These are phyloP conservation scores for Diaporthe ilicicola DNA, from an alignment of 2,329 filamentous ascomycete genomes.

Conservation along the genomic window DNA sequence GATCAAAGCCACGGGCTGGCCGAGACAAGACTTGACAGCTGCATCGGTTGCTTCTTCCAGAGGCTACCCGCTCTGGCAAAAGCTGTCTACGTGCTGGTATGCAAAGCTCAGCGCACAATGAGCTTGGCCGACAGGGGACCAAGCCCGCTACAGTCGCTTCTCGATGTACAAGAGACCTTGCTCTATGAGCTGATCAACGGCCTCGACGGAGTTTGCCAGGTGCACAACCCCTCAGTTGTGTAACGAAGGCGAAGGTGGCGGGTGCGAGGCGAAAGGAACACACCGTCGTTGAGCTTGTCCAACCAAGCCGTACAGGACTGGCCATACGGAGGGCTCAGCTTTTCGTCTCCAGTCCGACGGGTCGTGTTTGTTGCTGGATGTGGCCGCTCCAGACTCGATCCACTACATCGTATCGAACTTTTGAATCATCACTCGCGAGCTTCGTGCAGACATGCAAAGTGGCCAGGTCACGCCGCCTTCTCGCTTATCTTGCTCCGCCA, in stretches of 20 bases:
- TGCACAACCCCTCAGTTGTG: conserved; percentile 32
- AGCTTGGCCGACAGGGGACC: conserved; percentile 24
- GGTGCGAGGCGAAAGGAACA: conserved; percentile 1
- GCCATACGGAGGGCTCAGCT: neutral
- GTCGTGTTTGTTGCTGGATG: neutral
- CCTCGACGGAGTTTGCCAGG: conserved; percentile 21
- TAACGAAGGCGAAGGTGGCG: conserved; percentile 13
- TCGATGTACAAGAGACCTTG: conserved; percentile 23
- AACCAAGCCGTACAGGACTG: neutral
- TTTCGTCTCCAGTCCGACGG: conserved; percentile 30
- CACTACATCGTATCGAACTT: neutral
- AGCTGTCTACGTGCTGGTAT: conserved; percentile 3
- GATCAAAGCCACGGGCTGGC: neutral
- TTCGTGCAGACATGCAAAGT: conserved; percentile 9
- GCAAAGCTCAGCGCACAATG: conserved; percentile 12
- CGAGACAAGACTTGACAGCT: conserved; percentile 8
- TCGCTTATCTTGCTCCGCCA: conserved; percentile 32
- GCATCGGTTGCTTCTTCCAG: conserved; percentile 21
- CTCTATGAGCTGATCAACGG: neutral
- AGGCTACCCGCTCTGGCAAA: neutral
- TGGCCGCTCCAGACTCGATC: neutral
- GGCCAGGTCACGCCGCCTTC: conserved; percentile 21
- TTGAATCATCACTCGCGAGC: conserved; percentile 5
- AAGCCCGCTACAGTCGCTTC: conserved; percentile 11
- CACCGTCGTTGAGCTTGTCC: conserved; percentile 8